phyloP scores from a whole-genome alignment of 495 filamentous ascomycete genomes.

The Aspergillus coremiiformis region DNA sequence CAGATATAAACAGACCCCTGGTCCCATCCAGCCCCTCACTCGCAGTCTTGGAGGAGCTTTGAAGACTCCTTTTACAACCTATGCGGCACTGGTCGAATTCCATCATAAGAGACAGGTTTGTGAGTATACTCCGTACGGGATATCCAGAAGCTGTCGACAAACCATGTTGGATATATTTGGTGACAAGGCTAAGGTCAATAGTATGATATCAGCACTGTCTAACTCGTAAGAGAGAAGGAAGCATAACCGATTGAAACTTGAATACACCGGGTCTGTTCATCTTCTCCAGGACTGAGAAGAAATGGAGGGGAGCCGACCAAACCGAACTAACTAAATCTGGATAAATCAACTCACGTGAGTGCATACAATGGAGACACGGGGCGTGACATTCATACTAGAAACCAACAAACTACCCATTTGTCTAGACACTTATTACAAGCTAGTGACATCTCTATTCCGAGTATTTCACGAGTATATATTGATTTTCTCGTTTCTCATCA shows the following conservation, averaged over 20 bases:
- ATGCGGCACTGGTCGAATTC: background rate
- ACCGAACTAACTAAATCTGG: background rate
- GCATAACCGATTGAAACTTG: background rate
- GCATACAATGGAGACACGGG: background rate
- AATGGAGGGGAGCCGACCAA: background rate
- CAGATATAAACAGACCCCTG: background rate
- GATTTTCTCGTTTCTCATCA: background rate
- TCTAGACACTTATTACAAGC: background rate
- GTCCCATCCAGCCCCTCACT: background rate
- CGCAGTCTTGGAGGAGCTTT: background rate
- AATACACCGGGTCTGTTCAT: background rate
- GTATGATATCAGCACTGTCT: background rate
- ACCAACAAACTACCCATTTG: background rate
- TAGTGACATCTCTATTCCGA: background rate
- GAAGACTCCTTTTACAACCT: background rate
- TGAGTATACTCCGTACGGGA: background rate
- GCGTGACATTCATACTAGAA: background rate
- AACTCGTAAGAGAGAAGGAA: background rate
- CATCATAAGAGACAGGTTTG: background rate
- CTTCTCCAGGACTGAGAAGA: background rate
- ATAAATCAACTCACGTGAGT: background rate
- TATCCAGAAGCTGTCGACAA: background rate
- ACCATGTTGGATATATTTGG: background rate
- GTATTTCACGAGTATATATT: background rate
- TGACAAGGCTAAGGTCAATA: background rate